Evolutionary conservation across 23 red algal species (phyloP).

Genomic region (Gracilaria domingensis): DNA sequence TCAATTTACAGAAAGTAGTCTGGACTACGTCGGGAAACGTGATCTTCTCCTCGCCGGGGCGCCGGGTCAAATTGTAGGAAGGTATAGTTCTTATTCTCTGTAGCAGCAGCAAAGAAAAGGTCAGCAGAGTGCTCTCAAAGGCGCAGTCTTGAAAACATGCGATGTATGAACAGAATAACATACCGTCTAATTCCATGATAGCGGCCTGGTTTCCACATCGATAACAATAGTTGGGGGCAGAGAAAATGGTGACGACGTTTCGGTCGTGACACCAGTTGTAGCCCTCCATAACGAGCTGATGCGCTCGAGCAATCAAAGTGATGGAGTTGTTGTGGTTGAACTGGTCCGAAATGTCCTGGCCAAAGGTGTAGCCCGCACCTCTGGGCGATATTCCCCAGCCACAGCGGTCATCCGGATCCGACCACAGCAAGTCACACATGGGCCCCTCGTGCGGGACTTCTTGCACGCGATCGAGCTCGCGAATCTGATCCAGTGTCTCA

Average conservation of each 20-base stretch:
- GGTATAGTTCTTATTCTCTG: conserved; percentile 97
- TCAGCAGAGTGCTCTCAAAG: not conserved
- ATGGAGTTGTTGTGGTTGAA: conserved; percentile 95
- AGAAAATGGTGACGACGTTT: conserved; percentile 96
- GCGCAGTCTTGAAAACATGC: not conserved
- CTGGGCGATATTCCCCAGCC: conserved; percentile 98
- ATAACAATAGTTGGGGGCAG: conserved; percentile 98
- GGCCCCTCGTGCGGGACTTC: conserved; percentile 99
- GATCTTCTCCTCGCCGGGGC: conserved; percentile 96
- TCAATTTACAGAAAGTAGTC: conserved; percentile 96
- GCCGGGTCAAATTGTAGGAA: conserved; percentile 99
- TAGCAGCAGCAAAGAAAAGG: conserved; percentile 15
- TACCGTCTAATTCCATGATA: conserved; percentile 90
- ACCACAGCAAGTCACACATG: conserved; percentile 99
- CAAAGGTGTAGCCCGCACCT: conserved; percentile 98
- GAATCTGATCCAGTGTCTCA: conserved; percentile 97
- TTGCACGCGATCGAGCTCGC: conserved; percentile 96
- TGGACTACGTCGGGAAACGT: conserved; percentile 90
- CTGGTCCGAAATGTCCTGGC: conserved; percentile 98
- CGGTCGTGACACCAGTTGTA: conserved; percentile 98
- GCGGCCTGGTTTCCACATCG: conserved; percentile 96
- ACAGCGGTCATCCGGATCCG: conserved; percentile 98
- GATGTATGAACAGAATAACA: not conserved
- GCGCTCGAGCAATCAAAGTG: conserved; percentile 91
- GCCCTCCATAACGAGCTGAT: conserved; percentile 99